Conservation (phyloP, 31 red algal genomes). For the Endocladia muricata region DNA sequence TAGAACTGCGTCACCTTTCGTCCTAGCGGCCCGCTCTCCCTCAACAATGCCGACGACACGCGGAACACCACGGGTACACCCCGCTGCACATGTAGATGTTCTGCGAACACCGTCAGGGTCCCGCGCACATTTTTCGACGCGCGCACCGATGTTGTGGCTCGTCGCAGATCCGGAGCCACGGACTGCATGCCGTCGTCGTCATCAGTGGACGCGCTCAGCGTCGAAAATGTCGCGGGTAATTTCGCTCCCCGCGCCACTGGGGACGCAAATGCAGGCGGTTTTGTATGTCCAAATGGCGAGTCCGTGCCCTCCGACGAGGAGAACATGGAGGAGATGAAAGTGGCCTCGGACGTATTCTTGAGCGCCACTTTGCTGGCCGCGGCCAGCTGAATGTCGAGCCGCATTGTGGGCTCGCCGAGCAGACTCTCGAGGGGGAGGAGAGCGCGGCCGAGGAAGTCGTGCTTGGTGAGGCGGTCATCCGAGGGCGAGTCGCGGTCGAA, state of each 20-base stretch:
- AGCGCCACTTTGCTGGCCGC: neutral
- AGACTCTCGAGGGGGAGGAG: constrained; percentile 29
- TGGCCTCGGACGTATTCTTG: neutral
- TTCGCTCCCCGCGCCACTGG: neutral
- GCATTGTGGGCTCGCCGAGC: constrained; percentile 17
- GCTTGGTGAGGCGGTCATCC: constrained; percentile 21
- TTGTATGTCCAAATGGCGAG: neutral
- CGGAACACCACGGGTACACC: constrained; percentile 28
- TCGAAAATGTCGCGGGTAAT: neutral
- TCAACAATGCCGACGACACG: constrained; percentile 39
- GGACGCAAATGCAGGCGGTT: too few species aligned
- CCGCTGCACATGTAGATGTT: neutral
- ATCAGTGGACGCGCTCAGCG: neutral
- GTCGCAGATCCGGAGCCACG: constrained; percentile 16
- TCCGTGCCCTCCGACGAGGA: neutral
- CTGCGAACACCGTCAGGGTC: constrained; percentile 27
- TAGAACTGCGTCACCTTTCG: constrained; percentile 61
- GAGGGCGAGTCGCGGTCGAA: constrained; percentile 57
- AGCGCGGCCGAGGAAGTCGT: constrained; percentile 67
- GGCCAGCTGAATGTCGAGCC: constrained; percentile 24
- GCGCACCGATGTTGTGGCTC: constrained; percentile 24
- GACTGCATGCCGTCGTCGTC: neutral
- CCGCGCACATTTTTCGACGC: constrained; percentile 34
- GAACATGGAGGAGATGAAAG: neutral
- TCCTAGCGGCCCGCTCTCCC: neutral